phyloP scores from a whole-genome alignment of 2,329 filamentous ascomycete species.

The Cytospora mali region DNA sequence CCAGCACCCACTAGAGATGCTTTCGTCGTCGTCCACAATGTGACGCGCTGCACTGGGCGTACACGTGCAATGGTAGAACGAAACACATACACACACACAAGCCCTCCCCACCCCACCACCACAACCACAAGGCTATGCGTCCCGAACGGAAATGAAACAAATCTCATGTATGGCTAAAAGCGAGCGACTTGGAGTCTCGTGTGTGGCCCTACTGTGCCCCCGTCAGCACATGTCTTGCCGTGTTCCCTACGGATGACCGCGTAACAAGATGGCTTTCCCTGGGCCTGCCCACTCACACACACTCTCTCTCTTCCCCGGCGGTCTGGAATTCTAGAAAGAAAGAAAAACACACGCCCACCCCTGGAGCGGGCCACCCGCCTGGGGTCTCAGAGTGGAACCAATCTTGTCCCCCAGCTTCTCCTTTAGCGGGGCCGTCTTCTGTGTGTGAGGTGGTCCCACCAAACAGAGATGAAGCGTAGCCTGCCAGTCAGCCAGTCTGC shows the following conservation, averaged over 20 bases:
- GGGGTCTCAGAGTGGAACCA: background rate
- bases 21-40: background rate
- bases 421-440: background rate
- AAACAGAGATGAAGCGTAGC: slow-evolving; percentile 1
- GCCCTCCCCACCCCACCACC: too few species aligned
- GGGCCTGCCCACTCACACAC: background rate
- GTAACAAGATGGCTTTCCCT: background rate
- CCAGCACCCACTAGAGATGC: background rate
- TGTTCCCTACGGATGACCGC: background rate
- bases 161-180: background rate
- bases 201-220: background rate
- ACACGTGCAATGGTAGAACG: background rate
- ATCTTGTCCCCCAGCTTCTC: background rate
- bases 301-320: slow-evolving; percentile 8
- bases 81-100: too few species aligned
- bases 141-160: background rate
- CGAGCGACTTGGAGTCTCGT: background rate
- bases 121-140: background rate
- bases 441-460: too few species aligned
- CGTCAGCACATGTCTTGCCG: background rate
- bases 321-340: slow-evolving; percentile 10
- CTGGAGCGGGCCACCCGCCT: background rate
- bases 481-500: too few species aligned
- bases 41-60: background rate
- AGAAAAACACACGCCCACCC: background rate